Conservation (phyloP, 2,329 filamentous ascomycete species). For the Cordyceps javanica region DNA sequence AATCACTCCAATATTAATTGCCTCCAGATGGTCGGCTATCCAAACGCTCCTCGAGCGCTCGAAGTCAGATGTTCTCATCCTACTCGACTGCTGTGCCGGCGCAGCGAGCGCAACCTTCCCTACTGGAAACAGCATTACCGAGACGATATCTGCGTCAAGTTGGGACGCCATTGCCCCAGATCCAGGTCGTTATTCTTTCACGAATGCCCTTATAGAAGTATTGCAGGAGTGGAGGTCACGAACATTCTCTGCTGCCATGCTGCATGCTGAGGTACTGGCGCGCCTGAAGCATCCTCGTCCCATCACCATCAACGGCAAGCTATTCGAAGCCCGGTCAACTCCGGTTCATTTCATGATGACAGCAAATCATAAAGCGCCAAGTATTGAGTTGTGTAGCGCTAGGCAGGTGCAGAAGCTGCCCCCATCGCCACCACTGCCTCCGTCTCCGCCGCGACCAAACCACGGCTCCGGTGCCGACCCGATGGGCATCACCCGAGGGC, state of each 20-base stretch:
- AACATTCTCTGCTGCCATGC: constrained; percentile 53
- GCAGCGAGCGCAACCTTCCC: constrained; percentile 55
- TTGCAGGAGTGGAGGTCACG: constrained; percentile 50
- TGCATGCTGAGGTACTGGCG: constrained; percentile 55
- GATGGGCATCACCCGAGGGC: constrained; percentile 22
- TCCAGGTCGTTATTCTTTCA: constrained; percentile 54
- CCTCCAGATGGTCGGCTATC: constrained; percentile 49
- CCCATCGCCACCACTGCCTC: constrained; percentile 25
- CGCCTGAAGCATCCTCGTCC: constrained; percentile 54
- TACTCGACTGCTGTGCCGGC: constrained; percentile 54
- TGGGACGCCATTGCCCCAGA: constrained; percentile 57
- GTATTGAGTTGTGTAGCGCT: constrained; percentile 45
- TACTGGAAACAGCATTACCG: constrained; percentile 52
- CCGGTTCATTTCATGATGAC: constrained; percentile 61
- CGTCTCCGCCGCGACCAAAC: constrained; percentile 25
- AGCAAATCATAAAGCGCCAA: constrained; percentile 51
- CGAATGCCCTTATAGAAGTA: constrained; percentile 52
- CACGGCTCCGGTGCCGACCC: constrained; percentile 13
- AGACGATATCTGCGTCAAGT: constrained; percentile 56
- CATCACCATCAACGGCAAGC: constrained; percentile 50
- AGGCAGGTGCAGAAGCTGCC: constrained; percentile 24
- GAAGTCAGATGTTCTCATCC: constrained; percentile 50
- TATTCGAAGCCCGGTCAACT: constrained; percentile 52
- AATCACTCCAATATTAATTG: constrained; percentile 9
- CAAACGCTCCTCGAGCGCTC: constrained; percentile 53